Evolutionary conservation across 345 rosid genomes (phyloP).

Genomic region (Anastatica hierochuntica): DNA sequence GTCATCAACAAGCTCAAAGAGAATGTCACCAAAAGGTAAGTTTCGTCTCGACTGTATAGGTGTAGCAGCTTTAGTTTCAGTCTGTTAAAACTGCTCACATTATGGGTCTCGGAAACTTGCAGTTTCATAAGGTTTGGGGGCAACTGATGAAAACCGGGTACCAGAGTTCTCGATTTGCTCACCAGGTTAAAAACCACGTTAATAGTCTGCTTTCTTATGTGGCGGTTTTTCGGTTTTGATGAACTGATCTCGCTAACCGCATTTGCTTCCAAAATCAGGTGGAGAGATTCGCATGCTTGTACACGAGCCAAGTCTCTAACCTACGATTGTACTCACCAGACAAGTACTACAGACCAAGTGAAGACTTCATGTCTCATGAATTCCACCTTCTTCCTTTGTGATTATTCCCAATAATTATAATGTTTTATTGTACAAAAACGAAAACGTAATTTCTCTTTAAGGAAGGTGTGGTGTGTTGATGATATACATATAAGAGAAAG

Average conservation of each 20-base stretch:
- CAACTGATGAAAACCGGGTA: constrained; percentile 97
- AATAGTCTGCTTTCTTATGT: too few species aligned
- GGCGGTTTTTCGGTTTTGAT: too few species aligned
- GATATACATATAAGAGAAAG: constrained; percentile 13
- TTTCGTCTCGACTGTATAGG: too few species aligned
- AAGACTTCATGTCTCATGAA: constrained; percentile 97
- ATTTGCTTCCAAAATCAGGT: too few species aligned
- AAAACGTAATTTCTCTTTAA: too few species aligned
- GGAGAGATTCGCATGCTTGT: constrained; percentile 97
- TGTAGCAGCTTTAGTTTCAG: too few species aligned
- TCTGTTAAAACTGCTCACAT: not conserved
- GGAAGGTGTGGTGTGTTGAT: not conserved
- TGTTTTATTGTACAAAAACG: too few species aligned
- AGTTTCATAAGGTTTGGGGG: constrained; percentile 97
- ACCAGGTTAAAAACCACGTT: too few species aligned
- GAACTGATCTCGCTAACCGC: too few species aligned
- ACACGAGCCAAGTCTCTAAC: constrained; percentile 89
- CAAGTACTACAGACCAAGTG: constrained; percentile 85
- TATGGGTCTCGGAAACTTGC: not conserved
- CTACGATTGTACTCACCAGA: constrained; percentile 80
- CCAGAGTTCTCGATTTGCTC: constrained; percentile 97
- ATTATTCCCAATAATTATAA: too few species aligned
- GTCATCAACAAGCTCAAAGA: constrained; percentile 65
- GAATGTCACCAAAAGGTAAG: constrained; percentile 64
- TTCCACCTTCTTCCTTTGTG: constrained; percentile 57